A percentile compares a stretch with the other conserved stretches of the same genome.
These are phyloP conservation scores for Populus tremula DNA, from an alignment of 345 rosid genomes.

Conservation along the genomic window DNA sequence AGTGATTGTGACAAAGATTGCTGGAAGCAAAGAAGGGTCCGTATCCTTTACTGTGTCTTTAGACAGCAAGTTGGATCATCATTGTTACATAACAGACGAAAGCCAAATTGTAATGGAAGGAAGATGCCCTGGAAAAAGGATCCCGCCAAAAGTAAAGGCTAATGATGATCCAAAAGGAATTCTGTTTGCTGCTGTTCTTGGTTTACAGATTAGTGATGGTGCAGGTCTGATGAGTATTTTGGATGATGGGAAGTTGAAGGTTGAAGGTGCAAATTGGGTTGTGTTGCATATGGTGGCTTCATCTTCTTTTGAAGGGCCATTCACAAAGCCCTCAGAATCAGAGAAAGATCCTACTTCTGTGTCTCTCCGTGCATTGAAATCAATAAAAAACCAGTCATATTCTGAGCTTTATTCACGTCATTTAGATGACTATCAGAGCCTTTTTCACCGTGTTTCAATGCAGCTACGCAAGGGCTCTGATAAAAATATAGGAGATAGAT, in stretches of 20 bases:
- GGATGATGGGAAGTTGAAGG: constrained; percentile 60
- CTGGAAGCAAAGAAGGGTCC: constrained; percentile 59
- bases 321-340: constrained; percentile 67
- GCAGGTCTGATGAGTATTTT: constrained; percentile 43
- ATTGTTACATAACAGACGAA: constrained; percentile 38
- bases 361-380: constrained; percentile 38
- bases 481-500: constrained; percentile 8
- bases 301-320: constrained; percentile 82
- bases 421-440: background rate
- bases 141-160: constrained; percentile 40
- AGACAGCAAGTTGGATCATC: constrained; percentile 58
- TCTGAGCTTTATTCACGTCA: constrained; percentile 26
- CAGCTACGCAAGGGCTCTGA: constrained; percentile 48
- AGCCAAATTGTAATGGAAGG: constrained; percentile 68
- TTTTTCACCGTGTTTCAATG: constrained; percentile 57
- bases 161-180: constrained; percentile 58
- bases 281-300: constrained; percentile 60
- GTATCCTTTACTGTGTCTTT: constrained; percentile 62
- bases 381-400: constrained; percentile 50
- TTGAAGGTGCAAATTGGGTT: constrained; percentile 74
- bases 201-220: constrained; percentile 59
- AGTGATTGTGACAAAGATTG: constrained; percentile 62
- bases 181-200: constrained; percentile 67
- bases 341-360: constrained; percentile 59
- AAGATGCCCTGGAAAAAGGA: constrained; percentile 68